These are phyloP conservation scores for Daldinia childiae DNA, from an alignment of 495 filamentous ascomycete genomes.

Conservation along the genomic window DNA sequence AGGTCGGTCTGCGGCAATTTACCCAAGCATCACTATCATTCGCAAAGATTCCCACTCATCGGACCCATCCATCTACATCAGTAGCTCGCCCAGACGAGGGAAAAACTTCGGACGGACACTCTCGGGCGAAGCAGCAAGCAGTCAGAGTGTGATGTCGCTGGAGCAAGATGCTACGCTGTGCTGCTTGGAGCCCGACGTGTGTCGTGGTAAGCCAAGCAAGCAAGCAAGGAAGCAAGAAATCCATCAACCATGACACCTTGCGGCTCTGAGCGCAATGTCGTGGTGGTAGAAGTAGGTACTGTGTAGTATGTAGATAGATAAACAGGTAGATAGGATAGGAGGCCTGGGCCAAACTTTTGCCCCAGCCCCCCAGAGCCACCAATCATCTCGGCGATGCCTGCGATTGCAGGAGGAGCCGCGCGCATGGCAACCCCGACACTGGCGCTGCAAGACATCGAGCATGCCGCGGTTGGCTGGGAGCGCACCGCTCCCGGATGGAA, in stretches of 20 bases:
- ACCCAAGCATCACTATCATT: background rate
- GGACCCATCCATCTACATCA: background rate
- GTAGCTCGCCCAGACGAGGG: background rate
- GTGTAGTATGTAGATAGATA: background rate
- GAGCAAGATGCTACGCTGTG: constrained; percentile 4
- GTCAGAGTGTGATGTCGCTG: constrained; percentile 4
- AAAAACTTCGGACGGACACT: background rate
- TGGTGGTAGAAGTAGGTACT: background rate
- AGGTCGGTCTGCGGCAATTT: constrained; percentile 21
- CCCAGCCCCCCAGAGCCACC: background rate
- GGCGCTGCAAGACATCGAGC: constrained; percentile 38
- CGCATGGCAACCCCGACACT: constrained; percentile 25
- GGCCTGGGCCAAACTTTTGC: background rate
- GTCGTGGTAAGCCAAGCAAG: constrained; percentile 4
- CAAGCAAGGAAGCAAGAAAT: background rate
- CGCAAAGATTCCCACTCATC: background rate
- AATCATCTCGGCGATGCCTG: constrained; percentile 14
- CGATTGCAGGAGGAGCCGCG: constrained; percentile 28
- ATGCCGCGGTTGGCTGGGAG: constrained; percentile 28
- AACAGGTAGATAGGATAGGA: background rate
- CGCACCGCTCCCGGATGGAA: constrained; percentile 23
- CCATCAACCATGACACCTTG: constrained; percentile 2
- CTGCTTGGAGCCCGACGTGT: constrained; percentile 1
- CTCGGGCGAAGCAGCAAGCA: constrained; percentile 2
- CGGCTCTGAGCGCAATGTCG: constrained; percentile 14